Base-by-base conservation (phyloP, 202 grass and related monocot species). In the Saccharum hybrid region DNA sequence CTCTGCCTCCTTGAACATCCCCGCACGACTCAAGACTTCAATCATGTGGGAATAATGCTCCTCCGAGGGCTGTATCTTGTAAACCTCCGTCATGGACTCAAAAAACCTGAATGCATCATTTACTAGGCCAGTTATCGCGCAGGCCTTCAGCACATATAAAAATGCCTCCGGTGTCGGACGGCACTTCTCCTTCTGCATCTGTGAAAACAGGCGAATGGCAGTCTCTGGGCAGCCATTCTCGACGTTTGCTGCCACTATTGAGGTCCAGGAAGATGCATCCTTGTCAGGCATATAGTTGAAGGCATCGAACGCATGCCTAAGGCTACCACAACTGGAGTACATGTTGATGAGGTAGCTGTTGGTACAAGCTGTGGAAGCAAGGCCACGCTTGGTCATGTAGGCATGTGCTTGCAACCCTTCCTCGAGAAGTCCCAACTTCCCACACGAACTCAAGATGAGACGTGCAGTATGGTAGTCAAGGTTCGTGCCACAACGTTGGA, bases 1-100 rank as follows among this genome's bases (percentile, higher is more conserved):
- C 75, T 90, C 80, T 77, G 91, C 91, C 76, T 93, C 91, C 77
- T 82, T 88, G 75, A 90, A 88, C 88, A 93, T 93, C 31, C 88
- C 91, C 38, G 79, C 86, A 19, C 77, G 75, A 28, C 88, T 75
- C 75, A 93, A 84, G 36, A 86, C 70, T 77, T 91, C 71, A 42
- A 91, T 90, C 77, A 93, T 84, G 69, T 82, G 38, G 64, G 61
- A 84, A 81, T 88, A 88, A 56, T 94, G 91, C 45, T 60, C 83
- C 52, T 76, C 66, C 6, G 79, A 86, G 60, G 91, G 88, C 14
- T 84, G 41, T 64, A 91, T 81, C 56, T 84, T 86, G 72, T 94
- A 94, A 37, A 84, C 63, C 40, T 88, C 84, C 1, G 65, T 85
- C 92, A 91, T 94, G 22, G 85, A 91, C 70, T 60, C 71, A 81